A percentile compares a stretch with the other conserved stretches of the same genome.
Evolutionary conservation across 805 yeast genomes (phyloP).

Genomic region (Candida pini): DNA sequence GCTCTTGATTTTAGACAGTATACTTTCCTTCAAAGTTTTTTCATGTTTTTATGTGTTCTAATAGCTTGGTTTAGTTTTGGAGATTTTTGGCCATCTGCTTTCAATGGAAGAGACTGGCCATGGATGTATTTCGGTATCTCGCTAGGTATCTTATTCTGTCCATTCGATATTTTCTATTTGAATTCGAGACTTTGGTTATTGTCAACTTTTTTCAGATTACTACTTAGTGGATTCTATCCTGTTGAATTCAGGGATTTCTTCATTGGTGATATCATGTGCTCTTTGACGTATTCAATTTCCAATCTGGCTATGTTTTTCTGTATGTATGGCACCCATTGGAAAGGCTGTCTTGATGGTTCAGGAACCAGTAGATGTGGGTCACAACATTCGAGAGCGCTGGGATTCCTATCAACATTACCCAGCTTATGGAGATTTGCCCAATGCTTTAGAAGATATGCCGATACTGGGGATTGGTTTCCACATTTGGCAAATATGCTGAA

Average conservation of each 20-base stretch:
- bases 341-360: slow-evolving; percentile 38
- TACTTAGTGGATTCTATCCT: slow-evolving; percentile 83
- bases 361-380: slow-evolving; percentile 62
- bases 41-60: slow-evolving; percentile 51
- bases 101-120: slow-evolving; percentile 74
- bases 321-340: slow-evolving; percentile 70
- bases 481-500: slow-evolving; percentile 86
- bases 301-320: slow-evolving; percentile 84
- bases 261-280: slow-evolving; percentile 85
- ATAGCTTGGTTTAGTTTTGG: slow-evolving; percentile 73
- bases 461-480: slow-evolving; percentile 94
- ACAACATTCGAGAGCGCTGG: slow-evolving; percentile 66
- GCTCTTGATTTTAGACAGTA: slow-evolving; percentile 63
- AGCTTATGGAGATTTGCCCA: slow-evolving; percentile 88
- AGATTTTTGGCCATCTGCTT: slow-evolving; percentile 53
- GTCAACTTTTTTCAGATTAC: slow-evolving; percentile 62
- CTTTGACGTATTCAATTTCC: slow-evolving; percentile 82
- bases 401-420: slow-evolving; percentile 80
- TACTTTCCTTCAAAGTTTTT: slow-evolving; percentile 55
- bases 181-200: slow-evolving; percentile 77
- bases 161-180: slow-evolving; percentile 50
- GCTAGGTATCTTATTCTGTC: slow-evolving; percentile 48
- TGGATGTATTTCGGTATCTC: slow-evolving; percentile 62
- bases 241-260: slow-evolving; percentile 95
- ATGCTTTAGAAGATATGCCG: slow-evolving; percentile 85